phyloP scores from a whole-genome alignment of 2,329 filamentous ascomycete species.

The Pseudofabraea citricarpa region DNA sequence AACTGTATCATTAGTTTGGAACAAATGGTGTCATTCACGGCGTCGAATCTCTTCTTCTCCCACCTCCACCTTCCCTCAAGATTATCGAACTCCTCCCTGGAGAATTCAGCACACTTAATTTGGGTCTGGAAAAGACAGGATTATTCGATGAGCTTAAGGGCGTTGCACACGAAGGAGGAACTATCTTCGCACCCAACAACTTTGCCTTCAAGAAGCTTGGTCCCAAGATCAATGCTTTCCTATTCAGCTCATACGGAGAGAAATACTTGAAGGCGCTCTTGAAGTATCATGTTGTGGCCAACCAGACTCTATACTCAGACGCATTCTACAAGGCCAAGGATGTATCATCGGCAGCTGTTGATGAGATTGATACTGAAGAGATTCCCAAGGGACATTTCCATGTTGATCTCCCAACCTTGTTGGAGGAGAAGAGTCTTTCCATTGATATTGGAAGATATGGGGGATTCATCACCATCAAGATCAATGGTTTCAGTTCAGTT shows the following conservation, averaged over 20 bases:
- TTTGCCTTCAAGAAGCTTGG: conserved; percentile 74
- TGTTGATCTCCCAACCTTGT: conserved; percentile 67
- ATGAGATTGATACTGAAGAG: conserved; percentile 21
- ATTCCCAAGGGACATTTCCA: conserved; percentile 40
- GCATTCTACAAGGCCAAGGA: conserved; percentile 59
- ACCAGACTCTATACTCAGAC: conserved; percentile 78
- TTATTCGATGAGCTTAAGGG: conserved; percentile 57
- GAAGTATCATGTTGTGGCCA: conserved; percentile 71
- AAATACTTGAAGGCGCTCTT: conserved; percentile 75
- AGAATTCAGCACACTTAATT: conserved; percentile 73
- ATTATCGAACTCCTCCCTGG: conserved; percentile 62
- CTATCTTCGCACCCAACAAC: conserved; percentile 79
- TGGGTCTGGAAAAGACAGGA: conserved; percentile 71
- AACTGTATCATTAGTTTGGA: conserved; percentile 51
- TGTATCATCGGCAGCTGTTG: conserved; percentile 18
- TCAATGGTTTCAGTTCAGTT: conserved; percentile 70
- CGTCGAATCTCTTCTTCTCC: conserved; percentile 69
- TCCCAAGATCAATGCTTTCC: conserved; percentile 69
- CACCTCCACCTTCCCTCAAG: conserved; percentile 60
- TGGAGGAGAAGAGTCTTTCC: conserved; percentile 60
- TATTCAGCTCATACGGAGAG: conserved; percentile 72
- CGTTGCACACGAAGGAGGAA: conserved; percentile 55
- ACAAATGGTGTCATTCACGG: conserved; percentile 80
- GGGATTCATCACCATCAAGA: conserved; percentile 64
- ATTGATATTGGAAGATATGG: conserved; percentile 67